phyloP scores from a whole-genome alignment of 176 grass and related monocot species.

The Eremochloa ophiuroides region DNA sequence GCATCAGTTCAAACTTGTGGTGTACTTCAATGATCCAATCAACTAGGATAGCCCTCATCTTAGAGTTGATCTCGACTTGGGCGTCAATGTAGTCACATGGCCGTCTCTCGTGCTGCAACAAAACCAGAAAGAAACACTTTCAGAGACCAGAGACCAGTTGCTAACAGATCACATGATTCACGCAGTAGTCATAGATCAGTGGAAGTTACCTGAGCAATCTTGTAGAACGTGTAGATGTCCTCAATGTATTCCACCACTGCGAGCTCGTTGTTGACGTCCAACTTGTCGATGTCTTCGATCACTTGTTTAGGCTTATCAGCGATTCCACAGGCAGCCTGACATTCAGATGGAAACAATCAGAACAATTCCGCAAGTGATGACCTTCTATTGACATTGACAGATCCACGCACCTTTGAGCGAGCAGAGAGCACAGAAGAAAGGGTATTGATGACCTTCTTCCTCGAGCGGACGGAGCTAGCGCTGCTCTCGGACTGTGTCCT shows the following conservation, averaged over 20 bases:
- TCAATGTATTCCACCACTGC: conserved; percentile 88
- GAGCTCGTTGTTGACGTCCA: conserved; percentile 52
- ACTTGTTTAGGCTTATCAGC: conserved; percentile 32
- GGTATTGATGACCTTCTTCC: conserved; percentile 73
- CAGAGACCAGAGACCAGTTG: neutral
- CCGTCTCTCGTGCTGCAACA: conserved; percentile 47
- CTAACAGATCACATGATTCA: neutral
- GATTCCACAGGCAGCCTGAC: conserved; percentile 51
- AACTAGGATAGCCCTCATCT: conserved; percentile 83
- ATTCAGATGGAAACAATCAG: conserved; percentile 17
- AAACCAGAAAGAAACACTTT: conserved; percentile 4
- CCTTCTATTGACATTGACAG: too few species aligned
- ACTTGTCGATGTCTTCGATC: conserved; percentile 74
- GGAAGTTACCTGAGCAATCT: conserved; percentile 56
- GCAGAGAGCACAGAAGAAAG: conserved; percentile 78
- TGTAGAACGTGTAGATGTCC: conserved; percentile 84
- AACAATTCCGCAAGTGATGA: neutral
- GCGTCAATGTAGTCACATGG: conserved; percentile 73
- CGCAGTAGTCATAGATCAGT: neutral
- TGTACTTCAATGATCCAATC: conserved; percentile 99
- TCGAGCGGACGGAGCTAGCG: conserved; percentile 31
- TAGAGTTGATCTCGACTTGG: conserved; percentile 78
- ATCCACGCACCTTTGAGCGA: conserved; percentile 68
- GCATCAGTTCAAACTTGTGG: conserved; percentile 88
- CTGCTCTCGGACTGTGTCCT: conserved; percentile 20